Evolutionary conservation across 2,329 filamentous ascomycete species (phyloP), one percentile per base, ranked within the genome.

Genomic region (Basipetospora chlamydospora): DNA sequence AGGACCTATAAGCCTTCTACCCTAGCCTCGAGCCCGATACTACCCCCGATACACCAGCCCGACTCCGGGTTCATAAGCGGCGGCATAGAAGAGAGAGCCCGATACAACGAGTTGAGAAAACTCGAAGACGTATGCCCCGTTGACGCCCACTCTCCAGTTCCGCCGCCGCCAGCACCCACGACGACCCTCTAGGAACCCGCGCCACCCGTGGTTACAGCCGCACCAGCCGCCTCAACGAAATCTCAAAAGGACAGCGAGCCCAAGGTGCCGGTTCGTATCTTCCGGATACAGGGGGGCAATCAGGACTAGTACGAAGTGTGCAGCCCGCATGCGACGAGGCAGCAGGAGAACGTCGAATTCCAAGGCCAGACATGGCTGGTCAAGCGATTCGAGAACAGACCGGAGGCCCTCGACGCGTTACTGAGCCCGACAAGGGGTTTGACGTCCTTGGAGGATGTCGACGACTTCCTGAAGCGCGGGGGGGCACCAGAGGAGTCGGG

Each of bases 11-110:
- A n/a, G n/a, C n/a, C n/a, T n/a, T n/a, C n/a, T n/a, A n/a, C n/a
- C n/a, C 72, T 74, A 20, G 73, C 78, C 18, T 94, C 87, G 2
- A 96, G 88, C 51, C 90, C 88, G 2, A 68, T 75, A 29, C 65
- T 86, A 34, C 74, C 74, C 6, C 70, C 73, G 0, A 76, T 78
- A 63, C 69, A 63, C 18, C 74, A 77, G 36, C 67, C 66, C 6
- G 84, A 93, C 51, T 87, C 83, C 11, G 83, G 82, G 2, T 92
- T 92, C 49, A 82, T 87, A 70, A 90, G 82, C 50, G 80, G 80
- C n/a, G 71, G 75, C 5, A 54, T 80, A 12, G 70, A 80, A n/a
- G 75, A 80, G 18, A 63, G 77, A 5, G 72, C 84, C 41, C 78
- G 78, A 26, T 73, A 82, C 17, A 67, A 73, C 13, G 37, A 43